A percentile compares a stretch with the other conserved stretches of the same genome.
Conservation (phyloP, 2,329 filamentous ascomycete species). For the Raffaelea deltoideospora region DNA sequence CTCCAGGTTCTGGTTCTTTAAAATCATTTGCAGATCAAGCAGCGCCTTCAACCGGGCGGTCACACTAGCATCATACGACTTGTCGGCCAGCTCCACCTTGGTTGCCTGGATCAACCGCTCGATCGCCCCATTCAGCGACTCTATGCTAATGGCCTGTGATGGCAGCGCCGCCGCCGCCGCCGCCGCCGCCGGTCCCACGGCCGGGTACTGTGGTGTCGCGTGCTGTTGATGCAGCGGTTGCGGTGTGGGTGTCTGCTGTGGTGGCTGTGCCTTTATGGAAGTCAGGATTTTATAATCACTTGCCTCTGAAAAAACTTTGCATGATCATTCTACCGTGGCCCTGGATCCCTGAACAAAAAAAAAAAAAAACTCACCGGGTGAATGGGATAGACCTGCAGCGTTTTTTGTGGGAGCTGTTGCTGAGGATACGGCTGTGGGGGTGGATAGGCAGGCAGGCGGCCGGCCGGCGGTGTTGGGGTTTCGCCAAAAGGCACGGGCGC, state of each 20-base stretch:
- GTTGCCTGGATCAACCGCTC: slow-evolving; percentile 60
- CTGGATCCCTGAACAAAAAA: not conserved
- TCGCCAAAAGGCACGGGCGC: slow-evolving; percentile 44
- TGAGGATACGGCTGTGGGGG: slow-evolving; percentile 16
- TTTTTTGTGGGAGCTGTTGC: slow-evolving; percentile 15
- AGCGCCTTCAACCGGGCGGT: slow-evolving; percentile 73
- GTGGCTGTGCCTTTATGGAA: slow-evolving; percentile 12
- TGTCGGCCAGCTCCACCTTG: slow-evolving; percentile 59
- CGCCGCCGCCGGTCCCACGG: not conserved
- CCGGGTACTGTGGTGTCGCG: no score
- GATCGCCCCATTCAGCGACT: slow-evolving; percentile 70
- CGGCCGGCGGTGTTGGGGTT: slow-evolving; percentile 57
- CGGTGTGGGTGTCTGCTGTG: slow-evolving; percentile 20
- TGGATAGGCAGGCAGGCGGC: slow-evolving; percentile 17
- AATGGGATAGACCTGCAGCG: slow-evolving; percentile 13
- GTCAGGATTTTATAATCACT: no score
- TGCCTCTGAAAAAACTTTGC: no score
- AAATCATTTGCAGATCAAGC: slow-evolving; percentile 65
- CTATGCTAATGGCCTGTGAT: slow-evolving; percentile 45
- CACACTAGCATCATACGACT: slow-evolving; percentile 59
- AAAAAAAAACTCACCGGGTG: slow-evolving; percentile 9
- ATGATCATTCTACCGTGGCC: not conserved
- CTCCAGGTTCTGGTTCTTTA: slow-evolving; percentile 64
- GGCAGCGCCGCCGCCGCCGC: slow-evolving; percentile 16
- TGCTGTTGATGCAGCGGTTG: slow-evolving; percentile 1